A percentile compares a stretch with the other conserved stretches of the same genome.
phyloP scores from a whole-genome alignment of 139 green algal genomes.

The Chlamydomonas eustigma region DNA sequence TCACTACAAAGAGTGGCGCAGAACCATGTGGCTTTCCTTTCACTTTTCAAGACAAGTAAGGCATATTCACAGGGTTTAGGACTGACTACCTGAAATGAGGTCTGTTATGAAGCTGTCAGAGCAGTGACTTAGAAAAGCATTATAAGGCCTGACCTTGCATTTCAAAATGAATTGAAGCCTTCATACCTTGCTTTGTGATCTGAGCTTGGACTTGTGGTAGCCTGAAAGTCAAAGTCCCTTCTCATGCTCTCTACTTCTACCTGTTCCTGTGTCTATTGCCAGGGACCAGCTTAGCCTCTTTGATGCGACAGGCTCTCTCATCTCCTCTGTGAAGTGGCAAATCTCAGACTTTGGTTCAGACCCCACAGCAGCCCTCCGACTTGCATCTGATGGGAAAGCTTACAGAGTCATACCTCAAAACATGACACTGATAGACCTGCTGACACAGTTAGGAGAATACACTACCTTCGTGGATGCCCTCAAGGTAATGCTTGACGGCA shows the following conservation, averaged over 20 bases:
- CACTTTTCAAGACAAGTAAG: constrained; percentile 20
- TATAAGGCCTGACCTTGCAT: too few species aligned
- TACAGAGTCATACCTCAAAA: constrained; percentile 25
- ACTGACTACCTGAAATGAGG: neutral
- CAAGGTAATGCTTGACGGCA: constrained; percentile 25
- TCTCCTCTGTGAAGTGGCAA: constrained; percentile 27
- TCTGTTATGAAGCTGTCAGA: too few species aligned
- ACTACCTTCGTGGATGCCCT: constrained; percentile 47
- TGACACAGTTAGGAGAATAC: constrained; percentile 39
- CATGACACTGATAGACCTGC: constrained; percentile 39
- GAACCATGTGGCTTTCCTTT: constrained; percentile 55
- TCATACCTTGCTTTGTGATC: too few species aligned
- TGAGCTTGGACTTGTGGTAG: too few species aligned
- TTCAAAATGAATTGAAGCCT: too few species aligned
- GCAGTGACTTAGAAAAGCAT: too few species aligned
- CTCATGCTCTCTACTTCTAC: too few species aligned
- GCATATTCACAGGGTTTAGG: neutral
- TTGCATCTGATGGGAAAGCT: constrained; percentile 17
- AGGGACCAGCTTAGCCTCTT: constrained; percentile 44
- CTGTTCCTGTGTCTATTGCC: too few species aligned
- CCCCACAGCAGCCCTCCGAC: constrained; percentile 15
- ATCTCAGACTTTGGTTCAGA: neutral
- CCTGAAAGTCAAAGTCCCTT: too few species aligned
- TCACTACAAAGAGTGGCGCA: constrained; percentile 29
- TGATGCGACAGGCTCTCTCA: constrained; percentile 11